Conservation (phyloP, 2,329 filamentous ascomycete genomes). For the Helminthosporium solani region DNA sequence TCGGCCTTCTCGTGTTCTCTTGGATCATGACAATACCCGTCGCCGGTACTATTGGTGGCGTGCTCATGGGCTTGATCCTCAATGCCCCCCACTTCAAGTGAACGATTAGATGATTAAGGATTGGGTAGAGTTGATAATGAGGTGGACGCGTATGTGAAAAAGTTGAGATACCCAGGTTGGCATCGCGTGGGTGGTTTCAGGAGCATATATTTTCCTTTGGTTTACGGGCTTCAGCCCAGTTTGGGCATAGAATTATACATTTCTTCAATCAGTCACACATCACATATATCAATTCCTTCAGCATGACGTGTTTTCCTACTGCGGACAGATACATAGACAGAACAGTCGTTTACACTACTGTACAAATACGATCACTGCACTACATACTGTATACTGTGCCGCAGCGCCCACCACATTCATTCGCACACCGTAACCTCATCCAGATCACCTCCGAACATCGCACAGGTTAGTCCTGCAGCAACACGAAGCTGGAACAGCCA, state of each 20-base stretch:
- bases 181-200: background rate
- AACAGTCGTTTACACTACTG: too few species aligned
- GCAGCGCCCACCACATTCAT: too few species aligned
- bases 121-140: background rate
- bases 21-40: conserved; percentile 67
- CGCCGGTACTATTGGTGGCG: conserved; percentile 56
- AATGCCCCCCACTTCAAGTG: conserved; percentile 58
- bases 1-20: conserved; percentile 64
- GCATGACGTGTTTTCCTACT: too few species aligned
- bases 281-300: too few species aligned
- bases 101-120: background rate
- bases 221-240: background rate
- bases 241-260: background rate
- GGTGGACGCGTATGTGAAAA: background rate
- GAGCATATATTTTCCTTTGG: background rate
- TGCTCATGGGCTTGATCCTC: conserved; percentile 51
- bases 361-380: background rate
- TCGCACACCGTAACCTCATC: too few species aligned
- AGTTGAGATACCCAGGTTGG: conserved; percentile 1
- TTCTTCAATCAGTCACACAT: background rate
- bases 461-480: too few species aligned
- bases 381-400: background rate
- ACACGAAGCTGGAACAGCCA: too few species aligned
- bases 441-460: too few species aligned
- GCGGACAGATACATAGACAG: too few species aligned